Base-by-base conservation (phyloP, 129 eudicot species). In the Centaurea solstitialis region DNA sequence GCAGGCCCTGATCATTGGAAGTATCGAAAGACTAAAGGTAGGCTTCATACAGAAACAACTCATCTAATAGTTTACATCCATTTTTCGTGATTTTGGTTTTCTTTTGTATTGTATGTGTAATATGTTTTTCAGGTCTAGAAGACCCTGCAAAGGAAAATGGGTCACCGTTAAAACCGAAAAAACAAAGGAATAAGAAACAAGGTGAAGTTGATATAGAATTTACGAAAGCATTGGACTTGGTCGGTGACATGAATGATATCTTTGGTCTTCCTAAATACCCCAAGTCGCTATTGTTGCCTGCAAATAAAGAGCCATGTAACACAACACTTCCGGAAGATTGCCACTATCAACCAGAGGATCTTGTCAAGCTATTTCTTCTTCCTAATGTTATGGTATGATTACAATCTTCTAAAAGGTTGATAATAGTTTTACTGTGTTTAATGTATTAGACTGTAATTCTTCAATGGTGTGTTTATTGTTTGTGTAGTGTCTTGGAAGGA, bases 1-100 rank as follows among this genome's bases (percentile, higher is more conserved):
- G 96, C 96, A 3, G 93, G 93, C 35, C 96, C 93, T 50, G 91
- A 88, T 24, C 93, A 91, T 69, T 91, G 93, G 96, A 91, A 91
- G 84, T 88, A 85, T 74, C 72, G 83, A 22, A 91, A 88, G 78
- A 33, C 79, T 50, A 91, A 81, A 75, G 92, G 93, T 90, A 26
- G n/a, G n/a, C 20, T 68, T 71, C 39, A 12, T 68, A 66, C 39
- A 22, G 6, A 26, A 74, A 21, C 13, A 12, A 13, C 9, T 80
- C 61, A 28, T 11, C 35, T 12, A 30, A 7, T 12, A 72, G 6
- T 70, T 65, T 73, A 10, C 6, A 50, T 70, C 38, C 28, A 21
- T 47, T 22, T 40, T 65, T 43, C 43, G n/a, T 28, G 41, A 65
- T 75, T 23, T 53, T 68, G 78, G 22, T 17, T 30, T 22, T 75